Evolutionary conservation across 495 filamentous ascomycete species (phyloP).

Genomic region (Durotheca rogersii): DNA sequence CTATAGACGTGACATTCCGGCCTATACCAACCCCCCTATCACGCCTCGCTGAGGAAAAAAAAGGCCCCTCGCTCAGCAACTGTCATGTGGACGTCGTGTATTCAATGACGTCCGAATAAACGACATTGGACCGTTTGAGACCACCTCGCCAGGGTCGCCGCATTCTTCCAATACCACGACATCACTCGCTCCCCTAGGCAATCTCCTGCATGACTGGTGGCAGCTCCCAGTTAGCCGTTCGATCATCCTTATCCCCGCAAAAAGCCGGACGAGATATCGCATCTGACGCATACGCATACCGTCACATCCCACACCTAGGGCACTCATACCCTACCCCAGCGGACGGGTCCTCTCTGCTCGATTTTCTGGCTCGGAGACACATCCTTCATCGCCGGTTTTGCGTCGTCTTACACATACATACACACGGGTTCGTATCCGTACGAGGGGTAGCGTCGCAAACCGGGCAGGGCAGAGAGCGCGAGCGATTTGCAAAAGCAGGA

Average conservation of each 20-base stretch:
- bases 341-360: conserved; percentile 23
- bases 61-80: background rate
- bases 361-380: conserved; percentile 15
- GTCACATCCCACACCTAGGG: conserved; percentile 10
- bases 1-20: background rate
- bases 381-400: conserved; percentile 13
- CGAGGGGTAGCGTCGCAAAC: conserved; percentile 4
- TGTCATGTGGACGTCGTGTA: background rate
- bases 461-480: too few relatives aligned
- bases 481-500: conserved; percentile 6
- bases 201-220: too few relatives aligned
- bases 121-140: conserved; percentile 26
- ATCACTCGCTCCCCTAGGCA: conserved; percentile 4
- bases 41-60: background rate
- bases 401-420: conserved; percentile 14
- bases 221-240: conserved; percentile 9
- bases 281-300: conserved; percentile 25
- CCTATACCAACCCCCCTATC: background rate
- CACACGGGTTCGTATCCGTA: too few relatives aligned
- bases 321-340: conserved; percentile 18
- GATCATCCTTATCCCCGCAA: conserved; percentile 31
- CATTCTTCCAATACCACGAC: conserved; percentile 27
- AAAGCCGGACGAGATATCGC: conserved; percentile 23
- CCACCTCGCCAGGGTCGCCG: conserved; percentile 19
- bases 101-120: conserved; percentile 24